Base-by-base conservation (phyloP, 1,139 yeast genomes). In the Zygosaccharomyces pseudobailii region DNA sequence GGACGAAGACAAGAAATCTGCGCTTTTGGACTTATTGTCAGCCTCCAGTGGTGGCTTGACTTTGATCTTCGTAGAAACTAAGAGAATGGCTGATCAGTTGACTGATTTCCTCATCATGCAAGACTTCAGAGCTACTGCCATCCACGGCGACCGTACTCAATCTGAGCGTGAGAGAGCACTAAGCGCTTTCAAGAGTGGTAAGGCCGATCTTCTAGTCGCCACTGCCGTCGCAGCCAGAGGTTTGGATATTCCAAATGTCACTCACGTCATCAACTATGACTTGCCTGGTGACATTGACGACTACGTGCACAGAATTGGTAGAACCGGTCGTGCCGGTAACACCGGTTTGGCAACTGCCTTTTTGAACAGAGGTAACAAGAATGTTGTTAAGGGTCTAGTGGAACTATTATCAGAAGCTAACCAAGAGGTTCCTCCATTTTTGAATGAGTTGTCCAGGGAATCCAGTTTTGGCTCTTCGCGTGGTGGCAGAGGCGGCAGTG, bases 301-400 rank as follows among this genome's bases (percentile, higher is more conserved):
- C 73, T 92, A 92, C 69, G 98, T 92, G 55, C 98, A 92, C 76
- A 87, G 98, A 78, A 92, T 92, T 68, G 98, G 98, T 79, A 94
- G 98, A 84, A 92, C 98, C 65, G 98, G 98, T 73, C 95, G 98
- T 83, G 98, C 98, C 65, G 98, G 98, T 79, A 92, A 92, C 76
- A 83, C 86, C 56, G 98, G 98, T 85, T 78, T 87, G 64, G 97
- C 98, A 59, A 90, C 97, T 59, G 95, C 98, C 47, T 92, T 92
- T 78, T 88, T 92, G 75, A 92, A 92, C 84, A 86, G 97, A 75
- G 87, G 86, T 69, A 94, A 89, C 81, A 82, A 79, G 68, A 89
- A 89, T 67, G 78, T 92, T 65, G 94, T 82, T 58, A 87, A 88
- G 71, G 97, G 90, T 54, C 75, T 92, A 70, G 71, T 88, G 66